Conservation (phyloP, 257 asterid genomes). For the Nemophila menziesii region DNA sequence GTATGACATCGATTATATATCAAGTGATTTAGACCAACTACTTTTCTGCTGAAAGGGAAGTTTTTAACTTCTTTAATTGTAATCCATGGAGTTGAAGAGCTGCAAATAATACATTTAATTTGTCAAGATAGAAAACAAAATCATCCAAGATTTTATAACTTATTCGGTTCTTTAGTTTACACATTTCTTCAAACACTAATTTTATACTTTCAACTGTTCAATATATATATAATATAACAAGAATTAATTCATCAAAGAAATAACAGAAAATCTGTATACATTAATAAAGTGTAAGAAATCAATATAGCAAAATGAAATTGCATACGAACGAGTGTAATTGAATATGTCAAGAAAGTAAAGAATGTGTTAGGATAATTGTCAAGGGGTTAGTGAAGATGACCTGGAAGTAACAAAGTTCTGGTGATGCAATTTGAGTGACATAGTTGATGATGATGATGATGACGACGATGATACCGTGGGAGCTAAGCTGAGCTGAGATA, state of each 20-base stretch:
- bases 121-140: not conserved
- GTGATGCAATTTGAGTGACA: slow-evolving; percentile 54
- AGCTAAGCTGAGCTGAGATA: not conserved
- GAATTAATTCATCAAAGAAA: no score
- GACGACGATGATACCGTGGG: slow-evolving; percentile 2
- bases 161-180: no score
- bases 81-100: slow-evolving; percentile 46
- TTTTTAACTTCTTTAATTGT: slow-evolving; percentile 38
- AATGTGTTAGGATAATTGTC: not conserved
- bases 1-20: slow-evolving; percentile 24
- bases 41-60: slow-evolving; percentile 26
- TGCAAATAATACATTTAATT: slow-evolving; percentile 23
- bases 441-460: slow-evolving; percentile 8
- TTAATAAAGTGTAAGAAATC: not conserved
- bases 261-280: not conserved
- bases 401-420: slow-evolving; percentile 43
- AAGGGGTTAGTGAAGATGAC: slow-evolving; percentile 12
- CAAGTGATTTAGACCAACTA: slow-evolving; percentile 27
- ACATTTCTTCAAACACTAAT: no score
- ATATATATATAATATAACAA: no score
- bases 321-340: no score
- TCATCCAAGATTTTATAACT: no score
- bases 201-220: no score
- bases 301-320: not conserved
- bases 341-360: not conserved